Evolutionary conservation across 352 stramenopile genomes (phyloP), one percentile per base, ranked within the genome.

Genomic region (Phytophthora chlamydospora): DNA sequence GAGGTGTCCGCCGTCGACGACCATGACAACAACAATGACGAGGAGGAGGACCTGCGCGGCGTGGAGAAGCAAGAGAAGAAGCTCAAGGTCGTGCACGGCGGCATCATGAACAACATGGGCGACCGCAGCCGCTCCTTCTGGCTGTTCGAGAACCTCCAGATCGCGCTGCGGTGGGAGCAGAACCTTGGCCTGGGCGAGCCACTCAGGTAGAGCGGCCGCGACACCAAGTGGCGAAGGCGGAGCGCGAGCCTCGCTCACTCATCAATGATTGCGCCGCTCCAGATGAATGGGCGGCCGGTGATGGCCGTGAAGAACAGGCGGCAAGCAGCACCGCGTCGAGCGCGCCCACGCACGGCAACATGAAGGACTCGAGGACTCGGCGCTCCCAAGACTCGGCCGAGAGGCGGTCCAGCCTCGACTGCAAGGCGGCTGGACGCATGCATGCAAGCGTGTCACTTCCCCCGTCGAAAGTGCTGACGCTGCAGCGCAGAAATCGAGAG

Each of bases 21-120:
- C 33, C 43, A 50, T 14, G 61, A 68, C 36, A 44, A 62, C 33
- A 58, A 66, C 48, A 65, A 56, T 31, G 56, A 42, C 24, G 52
- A 68, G 16, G 66, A 64, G 13, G 19, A 68, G 16, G 66, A 64
- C n/a, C 16, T 34, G 10, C 42, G 31, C 21, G 41, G 9, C 8
- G 21, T 24, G 1, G 33, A 60, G 19, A 56, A 51, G 31, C 32
- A 61, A 53, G 51, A 68, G 21, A 66, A 63, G 44, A 59, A 60
- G 45, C 57, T 75, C 35, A 70, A 65, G 51, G 62, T 83, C n/a
- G 75, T 78, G 17, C 75, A 83, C 42, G 75, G 75, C 50, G 75
- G 75, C 46, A 80, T 80, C 49, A 83, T 83, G 75, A 83, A 80
- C 51, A 80, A 83, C 61, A 83, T 83, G 75, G 75, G 75, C 44